Conservation (phyloP, 2,329 filamentous ascomycete species). For the Penicillium hordei region DNA sequence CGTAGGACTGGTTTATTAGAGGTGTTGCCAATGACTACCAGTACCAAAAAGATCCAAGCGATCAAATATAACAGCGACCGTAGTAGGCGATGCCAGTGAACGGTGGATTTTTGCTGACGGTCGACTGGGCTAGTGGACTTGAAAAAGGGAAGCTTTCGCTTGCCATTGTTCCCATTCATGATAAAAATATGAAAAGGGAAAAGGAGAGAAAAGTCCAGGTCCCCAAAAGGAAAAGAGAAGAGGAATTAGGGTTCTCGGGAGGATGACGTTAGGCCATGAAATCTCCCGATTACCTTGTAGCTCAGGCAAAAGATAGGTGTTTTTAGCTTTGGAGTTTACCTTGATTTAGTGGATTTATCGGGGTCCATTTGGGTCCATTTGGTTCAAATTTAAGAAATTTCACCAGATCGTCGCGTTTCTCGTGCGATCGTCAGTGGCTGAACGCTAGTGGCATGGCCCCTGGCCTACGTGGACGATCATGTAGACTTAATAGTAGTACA, state of each 20-base stretch:
- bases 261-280: constrained; percentile 14
- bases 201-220: not conserved
- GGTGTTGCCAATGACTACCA: constrained; percentile 77
- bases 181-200: not conserved
- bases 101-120: constrained; percentile 33
- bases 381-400: not conserved
- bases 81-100: constrained; percentile 60
- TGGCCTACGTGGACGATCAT: constrained; percentile 20
- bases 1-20: constrained; percentile 61
- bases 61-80: constrained; percentile 71
- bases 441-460: constrained; percentile 11
- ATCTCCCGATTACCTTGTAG: not conserved
- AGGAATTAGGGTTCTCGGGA: constrained; percentile 1
- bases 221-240: not conserved
- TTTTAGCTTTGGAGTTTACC: too few species aligned
- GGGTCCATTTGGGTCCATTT: not conserved
- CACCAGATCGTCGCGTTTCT: constrained; percentile 8
- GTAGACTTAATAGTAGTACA: not conserved
- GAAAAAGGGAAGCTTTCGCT: constrained; percentile 28
- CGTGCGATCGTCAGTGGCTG: constrained; percentile 27
- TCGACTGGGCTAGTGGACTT: constrained; percentile 26
- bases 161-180: constrained; percentile 23
- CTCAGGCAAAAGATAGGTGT: not conserved
- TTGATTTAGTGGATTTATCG: too few species aligned
- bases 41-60: constrained; percentile 73